These are phyloP conservation scores for Apophysomyces elegans DNA, from an alignment of 371 early-diverging fungal genomes.

Conservation along the genomic window DNA sequence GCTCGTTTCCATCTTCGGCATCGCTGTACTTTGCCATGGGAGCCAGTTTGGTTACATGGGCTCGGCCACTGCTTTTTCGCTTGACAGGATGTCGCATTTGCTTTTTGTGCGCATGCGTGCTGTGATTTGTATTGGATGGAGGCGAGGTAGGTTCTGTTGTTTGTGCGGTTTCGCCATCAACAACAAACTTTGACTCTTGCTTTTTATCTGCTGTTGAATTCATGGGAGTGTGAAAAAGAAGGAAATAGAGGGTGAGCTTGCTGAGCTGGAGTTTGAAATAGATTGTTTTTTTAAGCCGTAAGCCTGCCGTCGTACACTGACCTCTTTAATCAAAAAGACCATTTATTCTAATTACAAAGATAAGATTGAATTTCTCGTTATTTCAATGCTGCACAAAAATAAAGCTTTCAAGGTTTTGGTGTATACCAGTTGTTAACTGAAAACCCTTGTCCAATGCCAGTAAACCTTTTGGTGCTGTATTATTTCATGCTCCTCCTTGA, in stretches of 20 bases:
- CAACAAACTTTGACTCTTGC: slow-evolving; percentile 21
- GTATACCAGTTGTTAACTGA: no score
- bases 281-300: background rate
- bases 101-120: slow-evolving; percentile 11
- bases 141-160: background rate
- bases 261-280: slow-evolving; percentile 1
- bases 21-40: slow-evolving; percentile 32
- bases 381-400: no score
- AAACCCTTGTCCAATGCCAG: no score
- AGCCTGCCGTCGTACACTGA: no score
- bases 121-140: background rate
- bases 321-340: no score
- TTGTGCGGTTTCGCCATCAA: slow-evolving; percentile 6
- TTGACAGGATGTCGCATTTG: slow-evolving; percentile 38
- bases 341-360: no score
- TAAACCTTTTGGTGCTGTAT: no score
- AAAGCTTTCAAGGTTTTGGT: no score
- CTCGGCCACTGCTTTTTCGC: slow-evolving; percentile 36
- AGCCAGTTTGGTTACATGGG: slow-evolving; percentile 33
- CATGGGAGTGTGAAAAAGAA: slow-evolving; percentile 1
- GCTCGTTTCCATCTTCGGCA: slow-evolving; percentile 18
- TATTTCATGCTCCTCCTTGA: no score
- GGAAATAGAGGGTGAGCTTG: background rate
- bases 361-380: no score
- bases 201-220: slow-evolving; percentile 14